A percentile compares a stretch with the other conserved stretches of the same genome.
These are phyloP conservation scores for Kalmusia sp. DNA, from an alignment of 2,329 filamentous ascomycete genomes.

Conservation along the genomic window DNA sequence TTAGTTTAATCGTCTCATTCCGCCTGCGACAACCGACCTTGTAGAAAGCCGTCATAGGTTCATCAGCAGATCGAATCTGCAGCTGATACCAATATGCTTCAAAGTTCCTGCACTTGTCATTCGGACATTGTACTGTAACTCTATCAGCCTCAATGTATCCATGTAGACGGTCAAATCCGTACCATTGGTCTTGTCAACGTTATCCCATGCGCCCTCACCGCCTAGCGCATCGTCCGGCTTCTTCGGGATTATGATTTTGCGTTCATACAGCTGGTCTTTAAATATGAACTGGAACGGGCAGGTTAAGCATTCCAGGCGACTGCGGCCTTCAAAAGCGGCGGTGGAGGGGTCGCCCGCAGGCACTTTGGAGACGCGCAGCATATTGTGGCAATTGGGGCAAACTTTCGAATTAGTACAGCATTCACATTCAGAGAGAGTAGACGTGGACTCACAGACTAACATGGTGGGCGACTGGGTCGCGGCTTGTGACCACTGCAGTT, in stretches of 20 bases:
- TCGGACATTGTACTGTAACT: conserved; percentile 75
- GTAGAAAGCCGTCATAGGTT: conserved; percentile 97
- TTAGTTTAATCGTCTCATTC: conserved; percentile 1
- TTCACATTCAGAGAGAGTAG: too few relatives aligned
- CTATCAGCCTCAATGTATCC: neutral
- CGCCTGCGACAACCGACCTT: conserved; percentile 62
- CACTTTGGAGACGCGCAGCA: conserved; percentile 72
- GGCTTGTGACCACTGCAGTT: neutral
- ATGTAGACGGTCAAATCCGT: conserved; percentile 8
- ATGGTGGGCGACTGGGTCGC: conserved; percentile 50
- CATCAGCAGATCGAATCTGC: conserved; percentile 96
- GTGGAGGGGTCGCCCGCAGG: conserved; percentile 48
- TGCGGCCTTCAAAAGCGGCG: conserved; percentile 56
- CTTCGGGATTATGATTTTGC: conserved; percentile 79
- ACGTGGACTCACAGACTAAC: conserved; percentile 67
- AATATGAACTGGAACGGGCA: conserved; percentile 93
- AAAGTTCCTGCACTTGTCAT: conserved; percentile 78
- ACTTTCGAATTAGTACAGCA: conserved; percentile 57
- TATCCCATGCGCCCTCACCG: conserved; percentile 86
- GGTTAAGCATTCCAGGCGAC: conserved; percentile 93
- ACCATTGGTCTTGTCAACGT: conserved; percentile 81
- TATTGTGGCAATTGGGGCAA: conserved; percentile 84
- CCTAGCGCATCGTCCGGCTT: conserved; percentile 91
- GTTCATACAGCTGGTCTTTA: conserved; percentile 80
- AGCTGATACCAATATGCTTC: conserved; percentile 95